These are phyloP conservation scores for Ceratobasidium sp. DNA, from an alignment of 1,284 basidiomycete genomes.

Conservation along the genomic window DNA sequence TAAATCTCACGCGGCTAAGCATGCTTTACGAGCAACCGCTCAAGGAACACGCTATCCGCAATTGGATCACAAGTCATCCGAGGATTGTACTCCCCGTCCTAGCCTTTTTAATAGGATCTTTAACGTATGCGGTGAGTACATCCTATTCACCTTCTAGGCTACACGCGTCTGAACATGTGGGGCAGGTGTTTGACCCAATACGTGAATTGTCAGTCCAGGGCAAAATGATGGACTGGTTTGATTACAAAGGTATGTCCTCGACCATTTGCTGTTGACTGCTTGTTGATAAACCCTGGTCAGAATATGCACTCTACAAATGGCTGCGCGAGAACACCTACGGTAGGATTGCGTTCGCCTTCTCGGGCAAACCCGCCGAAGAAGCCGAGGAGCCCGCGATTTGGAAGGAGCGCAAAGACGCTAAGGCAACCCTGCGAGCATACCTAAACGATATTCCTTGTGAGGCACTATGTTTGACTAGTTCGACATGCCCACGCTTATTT, in stretches of 20 bases:
- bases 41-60: conserved; percentile 81
- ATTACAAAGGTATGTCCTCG: conserved; percentile 68
- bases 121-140: conserved; percentile 84
- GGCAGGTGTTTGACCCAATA: conserved; percentile 91
- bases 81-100: conserved; percentile 87
- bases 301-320: conserved; percentile 77
- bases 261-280: conserved; percentile 13
- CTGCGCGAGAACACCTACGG: conserved; percentile 70
- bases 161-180: conserved; percentile 17
- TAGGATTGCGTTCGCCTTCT: conserved; percentile 59
- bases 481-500: not conserved
- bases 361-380: conserved; percentile 38
- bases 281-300: conserved; percentile 57
- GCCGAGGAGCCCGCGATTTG: conserved; percentile 64
- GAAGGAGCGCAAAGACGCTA: conserved; percentile 87
- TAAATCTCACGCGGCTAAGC: conserved; percentile 69
- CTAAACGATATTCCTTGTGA: conserved; percentile 79
- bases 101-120: conserved; percentile 87
- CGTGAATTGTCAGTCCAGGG: conserved; percentile 87
- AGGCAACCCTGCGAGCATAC: conserved; percentile 75
- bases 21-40: conserved; percentile 80
- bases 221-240: conserved; percentile 87
- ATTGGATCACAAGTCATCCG: conserved; percentile 90
- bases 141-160: conserved; percentile 45
- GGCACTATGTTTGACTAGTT: conserved; percentile 50